Evolutionary conservation across 345 rosid genomes (phyloP).

Genomic region (Citrus maxima): DNA sequence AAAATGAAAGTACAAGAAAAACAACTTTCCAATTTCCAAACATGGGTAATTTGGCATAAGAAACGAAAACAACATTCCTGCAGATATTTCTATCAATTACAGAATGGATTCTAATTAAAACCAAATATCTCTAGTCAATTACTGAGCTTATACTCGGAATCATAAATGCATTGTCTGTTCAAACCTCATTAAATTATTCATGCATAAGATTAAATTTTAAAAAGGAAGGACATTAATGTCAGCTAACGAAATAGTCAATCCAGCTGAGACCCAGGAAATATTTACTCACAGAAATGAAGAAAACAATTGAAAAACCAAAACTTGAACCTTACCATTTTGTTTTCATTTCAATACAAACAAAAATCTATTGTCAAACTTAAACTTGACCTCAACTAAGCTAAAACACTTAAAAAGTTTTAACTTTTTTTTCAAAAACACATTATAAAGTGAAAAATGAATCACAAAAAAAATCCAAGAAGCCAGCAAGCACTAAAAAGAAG

Average conservation of each 20-base stretch:
- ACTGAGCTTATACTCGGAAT: not conserved
- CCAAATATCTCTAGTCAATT: not conserved
- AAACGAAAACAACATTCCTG: not conserved
- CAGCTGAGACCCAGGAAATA: constrained; percentile 1
- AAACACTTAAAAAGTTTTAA: not conserved
- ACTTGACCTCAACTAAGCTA: not conserved
- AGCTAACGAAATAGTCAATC: constrained; percentile 7
- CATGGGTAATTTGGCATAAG: not conserved
- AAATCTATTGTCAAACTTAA: not conserved
- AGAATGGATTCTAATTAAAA: not conserved
- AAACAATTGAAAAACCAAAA: not conserved
- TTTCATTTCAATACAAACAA: not conserved
- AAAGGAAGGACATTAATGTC: not conserved
- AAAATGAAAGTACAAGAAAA: not conserved
- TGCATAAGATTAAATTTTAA: not conserved
- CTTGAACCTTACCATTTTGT: not conserved
- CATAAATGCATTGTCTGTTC: not conserved
- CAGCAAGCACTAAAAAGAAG: not conserved
- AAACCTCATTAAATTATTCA: not conserved
- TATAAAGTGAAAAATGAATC: constrained; percentile 5
- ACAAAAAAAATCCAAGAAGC: constrained; percentile 16
- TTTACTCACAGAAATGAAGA: not conserved
- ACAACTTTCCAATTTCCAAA: not conserved
- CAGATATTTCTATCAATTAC: not conserved
- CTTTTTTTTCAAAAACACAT: not conserved